These are phyloP conservation scores for Annulohypoxylon maeteangense DNA, from an alignment of 495 filamentous ascomycete genomes.

Conservation along the genomic window DNA sequence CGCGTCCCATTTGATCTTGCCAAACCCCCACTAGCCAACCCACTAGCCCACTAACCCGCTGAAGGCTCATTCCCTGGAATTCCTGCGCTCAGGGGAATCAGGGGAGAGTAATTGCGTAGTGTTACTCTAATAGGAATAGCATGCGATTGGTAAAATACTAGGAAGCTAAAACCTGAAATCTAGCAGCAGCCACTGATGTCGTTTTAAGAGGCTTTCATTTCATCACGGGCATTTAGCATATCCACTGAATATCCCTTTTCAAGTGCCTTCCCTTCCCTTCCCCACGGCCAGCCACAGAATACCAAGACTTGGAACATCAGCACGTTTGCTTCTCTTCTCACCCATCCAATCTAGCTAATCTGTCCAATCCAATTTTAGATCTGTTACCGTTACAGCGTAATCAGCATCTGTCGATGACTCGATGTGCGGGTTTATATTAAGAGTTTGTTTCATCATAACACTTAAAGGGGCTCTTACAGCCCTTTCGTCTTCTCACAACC, in stretches of 20 bases:
- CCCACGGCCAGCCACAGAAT: slow-evolving; percentile 28
- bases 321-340: slow-evolving; percentile 16
- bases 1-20: neutral
- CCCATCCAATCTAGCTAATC: slow-evolving; percentile 21
- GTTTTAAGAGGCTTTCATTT: slow-evolving; percentile 42
- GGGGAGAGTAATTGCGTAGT: slow-evolving; percentile 38
- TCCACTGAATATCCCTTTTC: slow-evolving; percentile 11
- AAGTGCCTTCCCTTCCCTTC: neutral
- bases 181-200: slow-evolving; percentile 33
- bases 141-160: slow-evolving; percentile 7
- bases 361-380: slow-evolving; percentile 24
- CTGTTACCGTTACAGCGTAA: neutral
- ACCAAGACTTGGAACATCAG: slow-evolving; percentile 9
- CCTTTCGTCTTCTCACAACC: neutral
- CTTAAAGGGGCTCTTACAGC: slow-evolving; percentile 8
- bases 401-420: neutral
- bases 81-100: slow-evolving; percentile 36
- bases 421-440: slow-evolving; percentile 18
- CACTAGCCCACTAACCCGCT: slow-evolving; percentile 4
- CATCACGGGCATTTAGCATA: slow-evolving; percentile 13
- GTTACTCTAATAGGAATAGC: slow-evolving; percentile 21
- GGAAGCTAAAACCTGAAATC: slow-evolving; percentile 36
- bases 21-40: neutral
- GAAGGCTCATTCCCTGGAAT: slow-evolving; percentile 39
- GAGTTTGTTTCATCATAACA: slow-evolving; percentile 38